Evolutionary conservation across 2,329 filamentous ascomycete genomes (phyloP), one percentile per base, ranked within the genome.

Genomic region (Macroventuria anomochaeta): DNA sequence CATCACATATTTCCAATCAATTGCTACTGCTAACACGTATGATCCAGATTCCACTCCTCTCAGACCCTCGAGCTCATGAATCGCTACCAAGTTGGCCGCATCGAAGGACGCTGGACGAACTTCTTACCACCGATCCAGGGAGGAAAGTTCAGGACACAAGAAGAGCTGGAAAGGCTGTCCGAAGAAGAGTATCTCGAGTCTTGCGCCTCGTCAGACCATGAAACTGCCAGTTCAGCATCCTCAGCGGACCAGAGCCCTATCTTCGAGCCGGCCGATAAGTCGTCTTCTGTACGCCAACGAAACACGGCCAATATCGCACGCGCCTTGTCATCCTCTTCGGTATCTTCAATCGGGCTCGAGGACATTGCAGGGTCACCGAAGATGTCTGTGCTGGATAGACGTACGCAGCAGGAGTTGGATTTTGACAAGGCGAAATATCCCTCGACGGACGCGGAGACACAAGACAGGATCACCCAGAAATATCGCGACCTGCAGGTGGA

Each of bases 91-190:
- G 91, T 97, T 67, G 95, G 95, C 37, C 84, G 82, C 59, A 85
- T 96, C 53, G 84, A 95, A 69, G 90, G 91, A 25, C 80, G 79
- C 57, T 99, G 95, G 95, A 79, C 80, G 57, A 97, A 97, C 74
- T 96, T 97, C 70, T 68, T 90, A 6, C 93, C 95, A 4, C 93
- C 95, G 0, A 93, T 97, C 46, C 93, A 97, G 75, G 93, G 92
- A 52, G 93, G 93, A 34, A 81, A 82, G 53, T 96, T 93, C 74
- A 83, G 88, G 61, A 75, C 77, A 18, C 80, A 80, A 55, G 70
- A 75, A 44, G 76, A 81, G 48, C 59, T 70, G 39, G 49, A 55
- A 28, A 58, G 51, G 20, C 46, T 63, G 11, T 72, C 74, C 7
- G 77, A 80, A 28, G 69, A 77, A 17, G 59, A 68, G 20, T 63